Conservation (phyloP, 345 rosid species). For the Syzygium grande region DNA sequence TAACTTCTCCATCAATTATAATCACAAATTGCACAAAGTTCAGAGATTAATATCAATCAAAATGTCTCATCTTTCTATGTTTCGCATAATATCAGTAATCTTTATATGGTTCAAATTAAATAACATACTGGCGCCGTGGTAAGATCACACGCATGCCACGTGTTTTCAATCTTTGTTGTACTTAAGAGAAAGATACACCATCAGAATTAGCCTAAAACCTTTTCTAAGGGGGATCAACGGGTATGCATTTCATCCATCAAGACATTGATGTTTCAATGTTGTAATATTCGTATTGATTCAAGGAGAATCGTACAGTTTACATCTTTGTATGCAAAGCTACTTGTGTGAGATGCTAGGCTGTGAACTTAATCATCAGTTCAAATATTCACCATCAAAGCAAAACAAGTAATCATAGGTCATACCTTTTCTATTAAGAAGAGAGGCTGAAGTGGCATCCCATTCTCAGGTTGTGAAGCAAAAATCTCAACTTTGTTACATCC, state of each 20-base stretch:
- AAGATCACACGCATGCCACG: background rate
- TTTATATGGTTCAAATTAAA: background rate
- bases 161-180: too few species aligned
- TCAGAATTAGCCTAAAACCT: background rate
- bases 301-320: too few species aligned
- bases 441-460: background rate
- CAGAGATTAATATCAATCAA: too few species aligned
- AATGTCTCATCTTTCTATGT: background rate
- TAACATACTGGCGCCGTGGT: too few species aligned
- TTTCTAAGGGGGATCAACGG: too few species aligned
- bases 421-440: background rate
- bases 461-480: background rate
- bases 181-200: background rate
- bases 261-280: too few species aligned
- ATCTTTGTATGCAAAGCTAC: too few species aligned
- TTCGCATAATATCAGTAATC: background rate
- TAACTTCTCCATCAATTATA: too few species aligned
- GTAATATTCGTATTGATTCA: too few species aligned
- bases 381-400: too few species aligned
- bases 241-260: background rate
- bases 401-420: fast-evolving
- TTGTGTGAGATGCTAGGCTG: too few species aligned
- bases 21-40: background rate
- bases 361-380: too few species aligned
- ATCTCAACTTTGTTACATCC: background rate